These are phyloP conservation scores for Hanseniaspora taiwanica DNA, from an alignment of 805 yeast species.

Conservation along the genomic window DNA sequence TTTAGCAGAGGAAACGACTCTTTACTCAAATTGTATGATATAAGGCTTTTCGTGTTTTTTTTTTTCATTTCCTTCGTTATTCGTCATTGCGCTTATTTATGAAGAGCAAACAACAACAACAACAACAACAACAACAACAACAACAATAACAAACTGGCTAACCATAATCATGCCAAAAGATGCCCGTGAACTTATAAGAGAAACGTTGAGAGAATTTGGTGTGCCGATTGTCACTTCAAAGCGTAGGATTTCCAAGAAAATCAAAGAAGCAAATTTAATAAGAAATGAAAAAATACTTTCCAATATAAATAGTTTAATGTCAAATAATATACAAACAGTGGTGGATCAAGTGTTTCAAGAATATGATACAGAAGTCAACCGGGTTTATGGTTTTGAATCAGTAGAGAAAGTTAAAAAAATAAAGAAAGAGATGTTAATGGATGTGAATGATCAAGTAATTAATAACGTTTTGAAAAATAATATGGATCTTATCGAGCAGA, in stretches of 20 bases:
- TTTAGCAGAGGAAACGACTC: too few relatives aligned
- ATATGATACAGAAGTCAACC: constrained; percentile 5
- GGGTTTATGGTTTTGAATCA: constrained; percentile 11
- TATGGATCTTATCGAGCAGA: neutral
- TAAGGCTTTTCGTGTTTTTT: too few relatives aligned
- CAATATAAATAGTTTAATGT: constrained; percentile 14
- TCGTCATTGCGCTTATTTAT: too few relatives aligned
- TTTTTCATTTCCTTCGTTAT: too few relatives aligned
- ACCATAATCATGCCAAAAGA: too few relatives aligned
- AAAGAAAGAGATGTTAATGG: constrained; percentile 2
- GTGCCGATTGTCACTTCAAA: neutral
- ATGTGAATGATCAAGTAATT: neutral
- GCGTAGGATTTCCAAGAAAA: neutral
- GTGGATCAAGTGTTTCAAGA: constrained; percentile 14
- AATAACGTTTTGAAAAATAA: neutral
- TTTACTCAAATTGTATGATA: too few relatives aligned
- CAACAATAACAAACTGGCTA: too few relatives aligned
- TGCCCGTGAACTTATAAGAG: neutral
- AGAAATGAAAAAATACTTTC: neutral
- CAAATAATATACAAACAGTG: constrained; percentile 14
- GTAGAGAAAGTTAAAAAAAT: constrained; percentile 8
- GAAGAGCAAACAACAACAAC: too few relatives aligned
- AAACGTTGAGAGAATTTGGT: neutral
- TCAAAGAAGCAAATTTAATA: neutral
- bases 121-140: too few relatives aligned